A percentile compares a stretch with the other conserved stretches of the same genome.
These are phyloP conservation scores for Pseudopithomyces chartarum DNA, from an alignment of 2,329 filamentous ascomycete species.

Conservation along the genomic window DNA sequence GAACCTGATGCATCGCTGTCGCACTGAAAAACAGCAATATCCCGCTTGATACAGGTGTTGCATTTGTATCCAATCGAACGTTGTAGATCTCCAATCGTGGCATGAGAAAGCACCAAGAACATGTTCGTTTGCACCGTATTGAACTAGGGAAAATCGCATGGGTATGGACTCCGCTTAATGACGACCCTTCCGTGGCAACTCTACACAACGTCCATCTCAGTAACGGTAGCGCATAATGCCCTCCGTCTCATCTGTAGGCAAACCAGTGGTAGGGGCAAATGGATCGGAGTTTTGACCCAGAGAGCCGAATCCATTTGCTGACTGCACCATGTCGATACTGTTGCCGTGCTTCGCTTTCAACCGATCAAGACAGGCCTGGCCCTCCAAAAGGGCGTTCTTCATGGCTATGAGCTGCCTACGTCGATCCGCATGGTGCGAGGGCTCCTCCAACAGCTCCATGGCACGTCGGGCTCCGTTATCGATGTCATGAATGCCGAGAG, in stretches of 20 bases:
- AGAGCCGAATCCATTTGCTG: neutral
- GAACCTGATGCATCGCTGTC: no score
- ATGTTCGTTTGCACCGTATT: no score
- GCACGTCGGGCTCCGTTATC: conserved; percentile 16
- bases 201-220: neutral
- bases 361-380: conserved; percentile 16
- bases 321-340: neutral
- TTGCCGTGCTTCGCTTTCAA: conserved; percentile 22
- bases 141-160: no score
- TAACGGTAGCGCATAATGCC: conserved; percentile 1
- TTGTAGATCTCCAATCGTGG: no score
- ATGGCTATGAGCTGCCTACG: conserved; percentile 15
- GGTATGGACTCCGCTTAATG: no score
- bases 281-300: neutral
- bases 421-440: conserved; percentile 12
- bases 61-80: no score
- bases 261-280: conserved; percentile 4
- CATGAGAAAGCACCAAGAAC: no score
- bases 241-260: conserved; percentile 11
- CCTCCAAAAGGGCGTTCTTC: conserved; percentile 17
- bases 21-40: no score
- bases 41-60: no score
- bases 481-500: conserved; percentile 25
- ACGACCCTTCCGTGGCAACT: neutral
- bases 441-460: conserved; percentile 18